Conservation (phyloP, 352 stramenopile species). For the Peronosclerospora sorghi region DNA sequence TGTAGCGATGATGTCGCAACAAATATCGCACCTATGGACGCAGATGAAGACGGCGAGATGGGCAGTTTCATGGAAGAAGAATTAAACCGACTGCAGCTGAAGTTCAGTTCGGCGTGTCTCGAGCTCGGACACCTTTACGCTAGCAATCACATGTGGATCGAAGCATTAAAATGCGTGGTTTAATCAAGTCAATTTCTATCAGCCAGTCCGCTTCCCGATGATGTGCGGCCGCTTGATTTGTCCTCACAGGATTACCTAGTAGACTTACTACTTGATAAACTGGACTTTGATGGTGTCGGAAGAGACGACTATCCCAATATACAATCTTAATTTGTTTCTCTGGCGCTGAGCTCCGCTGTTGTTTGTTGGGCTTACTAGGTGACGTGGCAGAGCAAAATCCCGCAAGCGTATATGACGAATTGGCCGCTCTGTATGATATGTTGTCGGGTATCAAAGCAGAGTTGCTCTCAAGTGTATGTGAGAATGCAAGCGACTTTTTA, state of each 20-base stretch:
- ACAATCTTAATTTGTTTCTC: slow-evolving; percentile 34
- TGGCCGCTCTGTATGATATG: slow-evolving; percentile 30
- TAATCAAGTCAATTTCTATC: slow-evolving; percentile 41
- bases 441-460: slow-evolving; percentile 39
- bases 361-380: slow-evolving; percentile 48
- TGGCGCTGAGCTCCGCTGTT: slow-evolving; percentile 44
- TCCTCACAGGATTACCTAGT: slow-evolving; percentile 17
- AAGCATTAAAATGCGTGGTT: slow-evolving; percentile 28
- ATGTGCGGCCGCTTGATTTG: slow-evolving; percentile 16
- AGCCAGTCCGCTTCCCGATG: slow-evolving; percentile 21
- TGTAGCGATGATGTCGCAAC: slow-evolving; percentile 19
- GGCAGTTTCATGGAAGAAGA: slow-evolving; percentile 73
- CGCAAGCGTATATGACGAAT: slow-evolving; percentile 2
- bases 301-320: slow-evolving; percentile 15
- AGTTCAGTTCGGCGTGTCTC: slow-evolving; percentile 62
- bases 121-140: slow-evolving; percentile 40
- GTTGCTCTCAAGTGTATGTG: slow-evolving; percentile 8
- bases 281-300: slow-evolving; percentile 65
- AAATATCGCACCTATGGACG: slow-evolving; percentile 9
- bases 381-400: slow-evolving; percentile 54
- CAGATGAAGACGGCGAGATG: slow-evolving; percentile 33
- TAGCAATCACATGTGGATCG: slow-evolving; percentile 23
- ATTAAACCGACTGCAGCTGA: slow-evolving; percentile 52
- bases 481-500: slow-evolving; percentile 4
- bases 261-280: slow-evolving; percentile 30